phyloP scores from a whole-genome alignment of 164 flowering plant species.

The Paratinospora sagittata region DNA sequence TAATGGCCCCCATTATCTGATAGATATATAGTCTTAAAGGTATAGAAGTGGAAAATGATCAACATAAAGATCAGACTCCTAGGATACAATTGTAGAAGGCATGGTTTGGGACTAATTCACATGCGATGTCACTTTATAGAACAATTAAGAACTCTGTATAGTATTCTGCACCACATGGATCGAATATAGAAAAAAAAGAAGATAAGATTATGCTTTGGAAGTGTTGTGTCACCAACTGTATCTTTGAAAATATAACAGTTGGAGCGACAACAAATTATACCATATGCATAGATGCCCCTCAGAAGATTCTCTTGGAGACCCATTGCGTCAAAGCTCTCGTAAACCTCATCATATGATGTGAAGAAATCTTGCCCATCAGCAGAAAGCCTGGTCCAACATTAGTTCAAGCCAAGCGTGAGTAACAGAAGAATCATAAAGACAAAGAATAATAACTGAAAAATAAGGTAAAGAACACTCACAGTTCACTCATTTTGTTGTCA shows the following conservation, averaged over 20 bases:
- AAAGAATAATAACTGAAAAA: not conserved
- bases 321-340: slow-evolving; percentile 58
- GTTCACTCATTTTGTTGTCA: slow-evolving; percentile 58
- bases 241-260: not conserved
- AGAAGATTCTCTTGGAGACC: slow-evolving; percentile 60
- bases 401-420: slow-evolving; percentile 2
- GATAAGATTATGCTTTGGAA: not conserved
- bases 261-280: slow-evolving; percentile 21
- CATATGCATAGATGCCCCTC: slow-evolving; percentile 76
- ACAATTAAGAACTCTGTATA: not conserved
- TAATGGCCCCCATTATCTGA: not conserved
- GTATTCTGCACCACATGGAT: not conserved
- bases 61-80: not conserved
- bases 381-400: slow-evolving; percentile 27
- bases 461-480: slow-evolving; percentile 23
- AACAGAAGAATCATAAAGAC: not conserved
- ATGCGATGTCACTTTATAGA: not conserved
- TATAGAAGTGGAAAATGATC: not conserved
- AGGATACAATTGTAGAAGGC: not conserved
- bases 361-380: slow-evolving; percentile 51
- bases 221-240: not conserved
- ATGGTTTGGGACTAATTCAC: not conserved
- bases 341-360: slow-evolving; percentile 54
- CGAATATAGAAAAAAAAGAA: not conserved
- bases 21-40: not conserved